A percentile compares a stretch with the other conserved stretches of the same genome.
phyloP scores from a whole-genome alignment of 1,284 basidiomycete genomes.

The Neolentinus lepideus region DNA sequence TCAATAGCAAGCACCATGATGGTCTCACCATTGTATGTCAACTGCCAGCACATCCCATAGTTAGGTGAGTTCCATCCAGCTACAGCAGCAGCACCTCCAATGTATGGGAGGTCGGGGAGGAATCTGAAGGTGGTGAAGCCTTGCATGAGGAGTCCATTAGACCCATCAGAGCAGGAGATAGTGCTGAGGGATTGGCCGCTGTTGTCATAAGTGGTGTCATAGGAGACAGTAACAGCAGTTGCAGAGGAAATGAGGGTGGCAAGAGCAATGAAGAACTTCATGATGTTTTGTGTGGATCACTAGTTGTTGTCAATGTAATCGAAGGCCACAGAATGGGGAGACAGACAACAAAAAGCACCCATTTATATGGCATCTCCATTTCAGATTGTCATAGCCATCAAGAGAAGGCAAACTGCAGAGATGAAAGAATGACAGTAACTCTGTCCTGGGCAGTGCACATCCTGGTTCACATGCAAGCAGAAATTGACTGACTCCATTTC shows the following conservation, averaged over 20 bases:
- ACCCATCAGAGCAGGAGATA: constrained; percentile 15
- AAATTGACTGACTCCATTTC: too few species aligned
- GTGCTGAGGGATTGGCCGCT: constrained; percentile 7
- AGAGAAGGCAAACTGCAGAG: too few species aligned
- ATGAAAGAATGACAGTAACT: too few species aligned
- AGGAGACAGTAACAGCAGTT: constrained; percentile 9
- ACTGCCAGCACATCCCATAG: constrained; percentile 41
- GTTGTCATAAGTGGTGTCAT: constrained; percentile 15
- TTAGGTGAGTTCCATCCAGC: constrained; percentile 30
- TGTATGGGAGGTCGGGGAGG: constrained; percentile 34
- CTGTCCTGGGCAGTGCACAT: too few species aligned
- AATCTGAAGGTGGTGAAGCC: constrained; percentile 32
- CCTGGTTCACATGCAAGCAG: too few species aligned
- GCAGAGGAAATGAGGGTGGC: not conserved
- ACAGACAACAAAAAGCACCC: too few species aligned
- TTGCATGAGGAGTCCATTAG: constrained; percentile 18
- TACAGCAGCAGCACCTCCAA: constrained; percentile 36
- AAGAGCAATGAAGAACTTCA: not conserved
- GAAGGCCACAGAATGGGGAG: too few species aligned
- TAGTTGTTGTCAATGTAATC: too few species aligned
- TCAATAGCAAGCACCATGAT: constrained; percentile 39
- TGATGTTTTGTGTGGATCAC: not conserved
- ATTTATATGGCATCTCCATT: too few species aligned
- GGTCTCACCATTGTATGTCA: constrained; percentile 30
- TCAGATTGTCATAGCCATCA: too few species aligned